phyloP scores from a whole-genome alignment of 106 monocot genomes.

The Alisma plantagoaquatica region DNA sequence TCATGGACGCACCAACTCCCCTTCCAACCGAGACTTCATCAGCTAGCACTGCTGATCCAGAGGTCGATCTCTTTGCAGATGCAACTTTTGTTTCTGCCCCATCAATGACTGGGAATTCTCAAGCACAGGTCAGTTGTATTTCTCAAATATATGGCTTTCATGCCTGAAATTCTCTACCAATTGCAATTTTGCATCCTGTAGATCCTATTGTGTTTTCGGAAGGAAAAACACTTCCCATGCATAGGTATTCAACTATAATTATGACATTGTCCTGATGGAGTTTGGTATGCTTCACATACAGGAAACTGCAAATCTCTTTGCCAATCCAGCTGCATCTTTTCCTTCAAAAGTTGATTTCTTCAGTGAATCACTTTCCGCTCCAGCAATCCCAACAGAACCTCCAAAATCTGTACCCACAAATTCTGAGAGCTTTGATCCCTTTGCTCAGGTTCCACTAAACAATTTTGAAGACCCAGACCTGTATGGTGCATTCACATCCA shows the following conservation, averaged over 20 bases:
- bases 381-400: slow-evolving; percentile 6
- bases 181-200: no score
- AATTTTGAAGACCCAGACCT: slow-evolving; percentile 51
- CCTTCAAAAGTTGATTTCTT: slow-evolving; percentile 39
- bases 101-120: slow-evolving; percentile 17
- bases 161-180: no score
- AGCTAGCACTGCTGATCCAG: slow-evolving; percentile 11
- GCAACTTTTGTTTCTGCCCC: slow-evolving; percentile 59
- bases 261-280: no score
- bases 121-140: slow-evolving; percentile 42
- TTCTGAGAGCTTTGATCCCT: slow-evolving; percentile 26
- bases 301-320: slow-evolving; percentile 56
- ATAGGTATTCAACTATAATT: no score
- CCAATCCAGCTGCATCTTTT: slow-evolving; percentile 36
- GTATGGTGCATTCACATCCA: slow-evolving; percentile 53
- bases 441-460: slow-evolving; percentile 48
- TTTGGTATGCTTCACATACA: slow-evolving; percentile 23
- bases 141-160: no score
- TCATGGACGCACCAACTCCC: slow-evolving; percentile 50
- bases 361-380: slow-evolving; percentile 20
- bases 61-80: slow-evolving; percentile 82
- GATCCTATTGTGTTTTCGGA: no score
- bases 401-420: slow-evolving; percentile 12
- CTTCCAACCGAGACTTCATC: slow-evolving; percentile 14
- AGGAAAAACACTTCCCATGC: no score